Evolutionary conservation across 306 rosid species (phyloP).

Genomic region (Inga laurina): DNA sequence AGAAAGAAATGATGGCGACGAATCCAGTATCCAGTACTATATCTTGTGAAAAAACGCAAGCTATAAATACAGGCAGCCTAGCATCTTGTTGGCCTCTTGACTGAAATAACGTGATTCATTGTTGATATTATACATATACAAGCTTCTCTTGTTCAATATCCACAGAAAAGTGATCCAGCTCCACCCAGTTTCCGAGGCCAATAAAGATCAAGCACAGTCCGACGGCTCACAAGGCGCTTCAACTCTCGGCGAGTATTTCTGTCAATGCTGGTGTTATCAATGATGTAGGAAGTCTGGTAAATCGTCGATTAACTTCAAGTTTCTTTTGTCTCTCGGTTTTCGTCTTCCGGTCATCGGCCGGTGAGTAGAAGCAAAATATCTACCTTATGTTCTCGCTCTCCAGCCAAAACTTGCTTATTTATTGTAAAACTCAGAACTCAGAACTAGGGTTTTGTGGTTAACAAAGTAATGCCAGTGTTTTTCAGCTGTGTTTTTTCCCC

Average conservation of each 20-base stretch:
- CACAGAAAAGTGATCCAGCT: no score
- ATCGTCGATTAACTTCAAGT: background rate
- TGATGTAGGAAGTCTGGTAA: background rate
- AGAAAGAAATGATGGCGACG: no score
- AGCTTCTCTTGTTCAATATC: no score
- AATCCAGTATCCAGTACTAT: no score
- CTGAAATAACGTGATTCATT: no score
- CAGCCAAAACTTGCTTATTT: background rate
- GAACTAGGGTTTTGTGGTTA: background rate
- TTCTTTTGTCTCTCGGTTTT: background rate
- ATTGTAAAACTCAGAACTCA: background rate
- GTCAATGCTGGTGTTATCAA: no score
- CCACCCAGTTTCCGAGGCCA: no score
- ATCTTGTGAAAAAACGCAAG: no score
- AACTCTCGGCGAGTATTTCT: no score
- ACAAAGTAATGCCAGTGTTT: background rate
- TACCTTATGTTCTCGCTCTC: background rate
- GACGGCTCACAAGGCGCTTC: no score
- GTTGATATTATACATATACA: no score
- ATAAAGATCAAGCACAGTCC: no score
- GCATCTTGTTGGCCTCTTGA: background rate
- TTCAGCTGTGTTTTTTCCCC: background rate
- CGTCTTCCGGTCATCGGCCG: background rate
- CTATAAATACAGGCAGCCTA: background rate
- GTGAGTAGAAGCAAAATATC: background rate